phyloP scores from a whole-genome alignment of 371 early-diverging fungal genomes.

The Lichtheimia ornata region DNA sequence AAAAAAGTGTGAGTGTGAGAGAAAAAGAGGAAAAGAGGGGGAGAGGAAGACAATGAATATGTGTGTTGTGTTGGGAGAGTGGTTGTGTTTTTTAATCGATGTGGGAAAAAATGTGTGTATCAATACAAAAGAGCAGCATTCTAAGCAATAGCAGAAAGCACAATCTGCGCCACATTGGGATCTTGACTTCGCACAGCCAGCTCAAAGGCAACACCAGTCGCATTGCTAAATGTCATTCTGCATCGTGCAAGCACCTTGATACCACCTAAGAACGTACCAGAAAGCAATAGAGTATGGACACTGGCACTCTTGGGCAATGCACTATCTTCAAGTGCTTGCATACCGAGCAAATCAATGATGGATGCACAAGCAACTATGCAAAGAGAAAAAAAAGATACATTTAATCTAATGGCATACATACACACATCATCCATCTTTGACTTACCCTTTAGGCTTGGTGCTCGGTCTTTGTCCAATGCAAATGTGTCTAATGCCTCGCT shows the following conservation, averaged over 20 bases:
- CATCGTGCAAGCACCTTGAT: constrained; percentile 74
- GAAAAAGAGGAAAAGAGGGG: no score
- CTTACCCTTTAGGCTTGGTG: constrained; percentile 67
- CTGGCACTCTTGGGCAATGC: constrained; percentile 73
- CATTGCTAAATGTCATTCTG: constrained; percentile 85
- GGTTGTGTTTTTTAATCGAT: no score
- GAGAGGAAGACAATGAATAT: no score
- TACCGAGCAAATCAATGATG: constrained; percentile 79
- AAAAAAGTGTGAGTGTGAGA: background rate
- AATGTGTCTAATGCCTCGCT: constrained; percentile 86
- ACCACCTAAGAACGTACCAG: constrained; percentile 87
- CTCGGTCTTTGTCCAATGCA: constrained; percentile 69
- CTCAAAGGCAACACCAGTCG: constrained; percentile 90
- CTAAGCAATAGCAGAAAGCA: constrained; percentile 76
- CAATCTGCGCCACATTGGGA: constrained; percentile 66
- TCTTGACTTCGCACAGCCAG: constrained; percentile 80
- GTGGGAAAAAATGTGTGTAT: background rate
- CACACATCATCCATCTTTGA: background rate
- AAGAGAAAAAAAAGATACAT: constrained; percentile 6
- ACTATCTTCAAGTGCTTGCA: constrained; percentile 80
- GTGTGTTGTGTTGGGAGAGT: no score
- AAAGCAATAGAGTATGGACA: constrained; percentile 83
- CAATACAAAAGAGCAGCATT: constrained; percentile 2
- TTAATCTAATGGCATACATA: background rate
- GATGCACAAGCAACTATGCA: constrained; percentile 62